Conservation (phyloP, 2,329 filamentous ascomycete genomes). For the Calcarisporium arbuscula region DNA sequence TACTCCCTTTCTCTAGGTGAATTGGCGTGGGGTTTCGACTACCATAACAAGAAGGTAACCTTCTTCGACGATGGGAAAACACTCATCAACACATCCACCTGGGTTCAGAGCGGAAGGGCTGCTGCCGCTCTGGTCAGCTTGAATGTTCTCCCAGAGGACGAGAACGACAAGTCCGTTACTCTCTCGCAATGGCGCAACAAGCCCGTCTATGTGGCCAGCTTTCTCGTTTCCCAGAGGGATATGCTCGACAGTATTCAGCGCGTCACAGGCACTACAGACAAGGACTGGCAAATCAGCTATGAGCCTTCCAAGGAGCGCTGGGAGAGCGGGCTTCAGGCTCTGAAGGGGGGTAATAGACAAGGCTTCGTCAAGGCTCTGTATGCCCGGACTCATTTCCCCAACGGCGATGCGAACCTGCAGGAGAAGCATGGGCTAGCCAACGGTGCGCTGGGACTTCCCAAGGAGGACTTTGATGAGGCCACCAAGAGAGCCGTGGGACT, state of each 20-base stretch:
- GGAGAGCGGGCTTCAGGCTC: conserved; percentile 34
- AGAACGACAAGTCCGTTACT: too few relatives aligned
- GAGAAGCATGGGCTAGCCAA: conserved; percentile 37
- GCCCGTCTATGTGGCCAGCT: conserved; percentile 47
- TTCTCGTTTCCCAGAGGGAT: conserved; percentile 54
- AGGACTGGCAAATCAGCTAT: conserved; percentile 53
- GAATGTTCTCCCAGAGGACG: conserved; percentile 36
- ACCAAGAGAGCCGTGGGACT: conserved; percentile 43
- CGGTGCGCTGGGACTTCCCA: conserved; percentile 46
- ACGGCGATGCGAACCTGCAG: conserved; percentile 33
- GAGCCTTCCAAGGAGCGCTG: conserved; percentile 38
- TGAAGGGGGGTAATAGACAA: conserved; percentile 31
- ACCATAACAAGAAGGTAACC: conserved; percentile 32
- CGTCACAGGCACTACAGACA: conserved; percentile 49
- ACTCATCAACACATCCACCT: conserved; percentile 52
- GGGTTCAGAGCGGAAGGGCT: conserved; percentile 50
- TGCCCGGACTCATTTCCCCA: conserved; percentile 44
- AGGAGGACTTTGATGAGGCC: conserved; percentile 52
- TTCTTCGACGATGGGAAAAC: conserved; percentile 52
- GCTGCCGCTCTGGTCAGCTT: conserved; percentile 43
- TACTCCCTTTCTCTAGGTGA: conserved; percentile 37
- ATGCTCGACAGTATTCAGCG: conserved; percentile 57
- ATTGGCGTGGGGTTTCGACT: conserved; percentile 46
- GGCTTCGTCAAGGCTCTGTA: conserved; percentile 50
- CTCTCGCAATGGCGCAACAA: conserved; percentile 39